These are phyloP conservation scores for Megacollybia marginata DNA, from an alignment of 768 basidiomycete genomes.

Conservation along the genomic window DNA sequence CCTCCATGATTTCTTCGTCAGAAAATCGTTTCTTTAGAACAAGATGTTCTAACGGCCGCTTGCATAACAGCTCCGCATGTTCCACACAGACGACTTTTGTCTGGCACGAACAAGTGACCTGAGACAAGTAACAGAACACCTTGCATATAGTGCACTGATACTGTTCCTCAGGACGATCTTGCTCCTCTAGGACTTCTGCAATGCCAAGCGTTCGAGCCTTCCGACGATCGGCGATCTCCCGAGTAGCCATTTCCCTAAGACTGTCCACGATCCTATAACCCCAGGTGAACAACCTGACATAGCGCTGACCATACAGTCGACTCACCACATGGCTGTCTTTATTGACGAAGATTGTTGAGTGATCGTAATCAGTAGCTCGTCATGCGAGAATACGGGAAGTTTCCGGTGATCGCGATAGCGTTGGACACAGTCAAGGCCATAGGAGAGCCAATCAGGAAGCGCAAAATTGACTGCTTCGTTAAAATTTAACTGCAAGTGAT, in stretches of 20 bases:
- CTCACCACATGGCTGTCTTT: constrained; percentile 88
- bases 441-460: constrained; percentile 87
- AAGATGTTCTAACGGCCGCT: constrained; percentile 37
- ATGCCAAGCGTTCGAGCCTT: constrained; percentile 54
- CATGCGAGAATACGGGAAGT: constrained; percentile 95
- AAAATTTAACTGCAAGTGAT: constrained; percentile 74
- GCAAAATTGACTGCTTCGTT: constrained; percentile 99
- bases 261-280: constrained; percentile 69
- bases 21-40: constrained; percentile 75
- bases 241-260: constrained; percentile 81
- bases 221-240: constrained; percentile 67
- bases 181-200: constrained; percentile 63
- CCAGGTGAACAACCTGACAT: not conserved
- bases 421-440: constrained; percentile 81
- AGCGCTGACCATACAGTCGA: constrained; percentile 3
- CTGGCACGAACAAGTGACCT: constrained; percentile 78
- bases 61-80: constrained; percentile 75
- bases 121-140: constrained; percentile 90
- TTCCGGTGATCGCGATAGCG: constrained; percentile 89
- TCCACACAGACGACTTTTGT: constrained; percentile 78
- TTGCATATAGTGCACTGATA: constrained; percentile 95
- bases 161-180: constrained; percentile 86
- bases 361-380: constrained; percentile 95
- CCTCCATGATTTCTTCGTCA: constrained; percentile 69
- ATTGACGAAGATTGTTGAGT: constrained; percentile 91